Evolutionary conservation across 2,329 filamentous ascomycete genomes (phyloP).

Genomic region (Shiraia sp.): DNA sequence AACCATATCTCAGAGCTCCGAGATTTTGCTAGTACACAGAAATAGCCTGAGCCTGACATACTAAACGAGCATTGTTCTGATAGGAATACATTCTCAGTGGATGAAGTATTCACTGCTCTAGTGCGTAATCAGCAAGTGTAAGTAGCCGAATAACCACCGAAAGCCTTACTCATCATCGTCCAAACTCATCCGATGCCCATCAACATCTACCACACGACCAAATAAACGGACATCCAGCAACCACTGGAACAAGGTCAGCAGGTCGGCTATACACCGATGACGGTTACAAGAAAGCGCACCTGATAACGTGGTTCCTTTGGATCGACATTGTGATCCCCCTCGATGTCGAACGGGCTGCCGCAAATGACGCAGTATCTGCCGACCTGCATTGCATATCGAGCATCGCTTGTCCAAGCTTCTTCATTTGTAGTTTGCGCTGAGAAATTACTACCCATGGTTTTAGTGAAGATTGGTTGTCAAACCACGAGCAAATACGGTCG

Average conservation of each 20-base stretch:
- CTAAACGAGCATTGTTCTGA: constrained; percentile 20
- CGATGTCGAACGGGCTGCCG: constrained; percentile 29
- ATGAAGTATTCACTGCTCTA: constrained; percentile 13
- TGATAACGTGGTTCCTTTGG: constrained; percentile 19
- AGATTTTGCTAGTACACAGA: constrained; percentile 17
- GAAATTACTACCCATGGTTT: constrained; percentile 16
- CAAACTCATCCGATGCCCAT: constrained; percentile 12
- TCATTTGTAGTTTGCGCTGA: constrained; percentile 10
- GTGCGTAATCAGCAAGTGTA: not conserved
- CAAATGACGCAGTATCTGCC: constrained; percentile 31
- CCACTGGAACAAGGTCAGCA: constrained; percentile 20
- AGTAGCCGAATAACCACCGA: not conserved
- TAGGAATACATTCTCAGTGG: constrained; percentile 16
- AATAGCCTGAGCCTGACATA: constrained; percentile 13
- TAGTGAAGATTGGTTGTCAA: not conserved
- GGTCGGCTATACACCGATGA: not conserved
- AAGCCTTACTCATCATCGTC: constrained; percentile 8
- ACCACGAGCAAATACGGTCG: not conserved
- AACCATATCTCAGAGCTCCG: constrained; percentile 13
- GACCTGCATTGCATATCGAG: constrained; percentile 23
- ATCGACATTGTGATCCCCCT: constrained; percentile 25
- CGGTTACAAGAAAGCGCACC: constrained; percentile 7
- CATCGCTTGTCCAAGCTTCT: constrained; percentile 18
- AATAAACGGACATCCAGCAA: constrained; percentile 26
- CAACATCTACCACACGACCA: constrained; percentile 13